These are phyloP conservation scores for Paecilomyces formosus DNA, from an alignment of 2,329 filamentous ascomycete genomes.

Conservation along the genomic window DNA sequence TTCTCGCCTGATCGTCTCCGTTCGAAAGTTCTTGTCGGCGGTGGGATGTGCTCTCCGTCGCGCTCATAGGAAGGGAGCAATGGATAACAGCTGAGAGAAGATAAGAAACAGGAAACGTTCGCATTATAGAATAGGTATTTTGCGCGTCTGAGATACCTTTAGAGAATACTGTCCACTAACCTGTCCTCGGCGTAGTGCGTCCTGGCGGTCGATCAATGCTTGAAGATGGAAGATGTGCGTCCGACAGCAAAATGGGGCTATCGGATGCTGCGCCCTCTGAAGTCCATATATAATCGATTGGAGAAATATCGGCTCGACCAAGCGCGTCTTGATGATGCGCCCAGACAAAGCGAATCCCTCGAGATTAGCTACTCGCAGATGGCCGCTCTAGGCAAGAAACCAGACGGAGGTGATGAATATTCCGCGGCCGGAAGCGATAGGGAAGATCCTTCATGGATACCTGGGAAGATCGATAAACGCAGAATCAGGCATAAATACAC, in stretches of 20 bases:
- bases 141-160: neutral
- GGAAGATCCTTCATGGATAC: constrained; percentile 34
- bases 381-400: constrained; percentile 3
- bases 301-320: constrained; percentile 32
- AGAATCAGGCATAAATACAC: constrained; percentile 32
- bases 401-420: constrained; percentile 6
- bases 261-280: constrained; percentile 35
- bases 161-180: neutral
- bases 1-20: neutral
- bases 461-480: constrained; percentile 23
- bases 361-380: constrained; percentile 2
- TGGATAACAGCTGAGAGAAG: neutral
- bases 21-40: neutral
- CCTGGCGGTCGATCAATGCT: neutral
- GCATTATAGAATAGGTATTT: neutral
- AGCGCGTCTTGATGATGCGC: constrained; percentile 17
- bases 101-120: neutral
- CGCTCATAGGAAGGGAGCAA: neutral
- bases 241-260: constrained; percentile 37
- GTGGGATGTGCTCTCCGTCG: neutral
- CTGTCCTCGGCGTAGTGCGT: neutral
- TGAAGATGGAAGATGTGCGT: constrained; percentile 28
- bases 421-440: constrained; percentile 27
- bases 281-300: constrained; percentile 31
- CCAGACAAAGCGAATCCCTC: constrained; percentile 11